Conservation (phyloP, 164 flowering plant species). For the Magnolia changhungtana region DNA sequence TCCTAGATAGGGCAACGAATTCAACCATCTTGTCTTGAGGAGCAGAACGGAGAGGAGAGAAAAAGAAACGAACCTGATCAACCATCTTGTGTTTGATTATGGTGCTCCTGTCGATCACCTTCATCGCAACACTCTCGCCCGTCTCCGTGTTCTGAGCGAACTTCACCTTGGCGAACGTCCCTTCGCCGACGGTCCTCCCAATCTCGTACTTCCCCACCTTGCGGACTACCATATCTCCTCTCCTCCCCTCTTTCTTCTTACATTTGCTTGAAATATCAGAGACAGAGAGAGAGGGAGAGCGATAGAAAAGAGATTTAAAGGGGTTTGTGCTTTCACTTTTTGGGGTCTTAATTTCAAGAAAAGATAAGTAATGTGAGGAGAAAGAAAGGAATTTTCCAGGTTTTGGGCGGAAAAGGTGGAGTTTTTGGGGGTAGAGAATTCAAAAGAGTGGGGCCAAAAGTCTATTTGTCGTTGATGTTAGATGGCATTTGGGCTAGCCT, state of each 20-base stretch:
- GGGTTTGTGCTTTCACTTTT: background rate
- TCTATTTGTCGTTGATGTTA: background rate
- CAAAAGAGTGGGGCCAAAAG: background rate
- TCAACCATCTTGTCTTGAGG: background rate
- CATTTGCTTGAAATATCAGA: background rate
- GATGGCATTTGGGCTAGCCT: background rate
- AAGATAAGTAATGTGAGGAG: background rate
- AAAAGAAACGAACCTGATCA: constrained; percentile 64
- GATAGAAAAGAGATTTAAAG: background rate
- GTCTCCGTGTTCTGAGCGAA: constrained; percentile 99
- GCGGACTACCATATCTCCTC: constrained; percentile 64
- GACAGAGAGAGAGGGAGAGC: background rate
- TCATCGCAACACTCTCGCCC: constrained; percentile 99
- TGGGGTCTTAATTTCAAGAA: background rate
- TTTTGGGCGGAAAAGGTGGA: background rate
- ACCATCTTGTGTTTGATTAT: constrained; percentile 97
- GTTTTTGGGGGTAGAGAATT: background rate
- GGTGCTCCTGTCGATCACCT: constrained; percentile 88
- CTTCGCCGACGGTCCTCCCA: constrained; percentile 97
- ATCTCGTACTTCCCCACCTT: constrained; percentile 97
- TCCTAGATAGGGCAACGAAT: background rate
- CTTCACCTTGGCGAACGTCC: constrained; percentile 96
- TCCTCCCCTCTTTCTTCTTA: background rate
- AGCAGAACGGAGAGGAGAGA: background rate
- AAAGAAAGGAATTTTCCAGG: background rate